Evolutionary conservation across 441 rosid species (phyloP), one percentile per base, ranked within the genome.

Genomic region (Aleurites moluccanus): DNA sequence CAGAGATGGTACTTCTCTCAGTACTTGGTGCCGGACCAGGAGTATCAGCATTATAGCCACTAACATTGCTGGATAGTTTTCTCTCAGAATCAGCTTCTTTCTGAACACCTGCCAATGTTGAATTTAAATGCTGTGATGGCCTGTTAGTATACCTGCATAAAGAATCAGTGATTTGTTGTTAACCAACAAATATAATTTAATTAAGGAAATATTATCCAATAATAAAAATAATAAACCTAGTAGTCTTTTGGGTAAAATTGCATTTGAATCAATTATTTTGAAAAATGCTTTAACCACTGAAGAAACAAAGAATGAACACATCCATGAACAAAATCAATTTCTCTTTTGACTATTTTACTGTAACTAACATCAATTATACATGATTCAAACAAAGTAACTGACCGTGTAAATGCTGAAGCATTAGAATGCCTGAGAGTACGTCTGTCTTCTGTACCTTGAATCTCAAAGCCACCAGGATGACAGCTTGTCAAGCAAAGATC

Each of bases 401-500:
- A 91, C 98, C 88, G 78, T 3, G 91, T 81, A 79, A 94, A 94
- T 78, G 98, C 95, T 0, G 97, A 94, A 83, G 91, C 87, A 83
- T 83, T 83, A 62, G 97, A 91, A 68, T 86, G 97, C 81, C 79
- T 82, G 68, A 94, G 86, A 35, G 78, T 80, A 52, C 78, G 85
- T 70, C 77, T 83, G 72, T 85, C 91, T 76, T 82, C 89, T 21
- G 85, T 66, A 57, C 67, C 72, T 59, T 80, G 86, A 79, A 82
- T 82, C 75, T 86, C 92, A 4, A 81, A 81, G 62, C 75, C 69
- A 62, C 74, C 27, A 60, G 79, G 73, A 65, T 79, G 80, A 11
- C 86, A 79, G 81, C 94, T 83, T 81, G 85, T 87, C 83, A 93
- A 81, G 80, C 95, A 83, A 57, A 95, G 98, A 83, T 88, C 93